Percentiles rank a stretch among this genome's conserved stretches.
Conservation (phyloP, 2,329 filamentous ascomycete genomes). For the Botrytis tulipae region DNA sequence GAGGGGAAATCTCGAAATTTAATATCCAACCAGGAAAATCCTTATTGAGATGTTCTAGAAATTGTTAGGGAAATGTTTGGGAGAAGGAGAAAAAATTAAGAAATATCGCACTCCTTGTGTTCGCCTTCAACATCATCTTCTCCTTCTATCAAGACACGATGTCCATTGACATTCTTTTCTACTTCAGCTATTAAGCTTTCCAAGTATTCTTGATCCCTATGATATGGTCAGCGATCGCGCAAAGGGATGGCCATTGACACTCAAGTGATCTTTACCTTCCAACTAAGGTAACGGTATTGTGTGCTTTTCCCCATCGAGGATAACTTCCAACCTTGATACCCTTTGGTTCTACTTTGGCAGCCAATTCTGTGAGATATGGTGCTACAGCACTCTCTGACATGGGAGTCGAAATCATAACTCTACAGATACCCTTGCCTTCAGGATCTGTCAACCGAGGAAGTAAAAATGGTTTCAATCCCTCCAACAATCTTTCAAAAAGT, state of each 20-base stretch:
- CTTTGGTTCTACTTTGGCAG: constrained; percentile 66
- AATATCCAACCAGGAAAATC: not conserved
- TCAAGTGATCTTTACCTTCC: constrained; percentile 47
- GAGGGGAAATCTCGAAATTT: not conserved
- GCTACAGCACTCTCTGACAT: constrained; percentile 84
- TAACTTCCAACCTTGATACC: constrained; percentile 96
- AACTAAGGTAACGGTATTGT: constrained; percentile 89
- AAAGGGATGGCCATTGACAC: not conserved
- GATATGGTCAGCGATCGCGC: constrained; percentile 14
- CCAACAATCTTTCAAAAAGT: constrained; percentile 75
- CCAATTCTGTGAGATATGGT: constrained; percentile 76
- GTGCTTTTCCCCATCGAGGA: constrained; percentile 82
- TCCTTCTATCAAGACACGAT: constrained; percentile 67
- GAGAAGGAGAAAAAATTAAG: not conserved
- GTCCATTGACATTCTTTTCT: constrained; percentile 71
- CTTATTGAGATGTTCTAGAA: constrained; percentile 18
- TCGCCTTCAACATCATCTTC: constrained; percentile 55
- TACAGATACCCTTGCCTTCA: constrained; percentile 74
- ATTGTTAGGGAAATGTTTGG: constrained; percentile 12
- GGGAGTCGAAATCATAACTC: constrained; percentile 84
- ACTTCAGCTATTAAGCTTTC: constrained; percentile 79
- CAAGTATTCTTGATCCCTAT: constrained; percentile 69
- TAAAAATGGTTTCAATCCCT: constrained; percentile 70
- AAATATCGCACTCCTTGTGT: constrained; percentile 23
- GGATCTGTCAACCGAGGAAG: constrained; percentile 72